Evolutionary conservation across 164 flowering plant genomes (phyloP).

Genomic region (Berberis thunbergii): DNA sequence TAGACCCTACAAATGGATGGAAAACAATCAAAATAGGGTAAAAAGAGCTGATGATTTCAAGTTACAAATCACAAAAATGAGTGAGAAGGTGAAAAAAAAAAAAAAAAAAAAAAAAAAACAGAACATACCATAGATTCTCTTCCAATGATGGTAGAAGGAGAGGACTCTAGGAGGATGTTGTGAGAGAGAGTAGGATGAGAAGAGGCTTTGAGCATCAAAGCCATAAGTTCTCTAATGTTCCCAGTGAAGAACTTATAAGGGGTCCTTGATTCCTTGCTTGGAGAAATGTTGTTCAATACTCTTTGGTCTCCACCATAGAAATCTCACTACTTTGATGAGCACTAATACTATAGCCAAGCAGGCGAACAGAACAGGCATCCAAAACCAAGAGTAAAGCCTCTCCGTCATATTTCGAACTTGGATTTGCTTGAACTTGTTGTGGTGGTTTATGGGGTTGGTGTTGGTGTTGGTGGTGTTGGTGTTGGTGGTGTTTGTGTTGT

Average conservation of each 20-base stretch:
- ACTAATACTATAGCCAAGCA: slow-evolving; percentile 20
- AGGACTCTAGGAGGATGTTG: slow-evolving; percentile 89
- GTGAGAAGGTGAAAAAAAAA: slow-evolving; percentile 12
- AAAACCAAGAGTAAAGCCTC: slow-evolving; percentile 20
- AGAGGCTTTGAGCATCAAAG: slow-evolving; percentile 66
- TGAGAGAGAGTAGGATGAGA: slow-evolving; percentile 81
- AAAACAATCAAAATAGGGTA: no score
- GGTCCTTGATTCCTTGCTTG: slow-evolving; percentile 88
- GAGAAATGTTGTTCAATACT: slow-evolving; percentile 68
- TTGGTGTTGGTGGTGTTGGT: background rate
- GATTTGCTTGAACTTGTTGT: no score
- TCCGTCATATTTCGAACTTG: no score
- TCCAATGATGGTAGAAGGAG: slow-evolving; percentile 97
- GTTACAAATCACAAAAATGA: slow-evolving; percentile 6
- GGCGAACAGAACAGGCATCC: slow-evolving; percentile 14
- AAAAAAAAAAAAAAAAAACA: background rate
- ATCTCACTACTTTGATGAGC: slow-evolving; percentile 26
- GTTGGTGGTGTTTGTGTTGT: no score
- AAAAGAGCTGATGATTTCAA: no score
- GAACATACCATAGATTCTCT: slow-evolving; percentile 83
- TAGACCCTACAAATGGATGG: slow-evolving; percentile 12
- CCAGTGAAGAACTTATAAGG: slow-evolving; percentile 89
- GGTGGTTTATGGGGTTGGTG: background rate
- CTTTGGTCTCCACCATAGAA: slow-evolving; percentile 88
- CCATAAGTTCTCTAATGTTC: slow-evolving; percentile 72